phyloP scores from a whole-genome alignment of 352 stramenopile species.

The Globisporangium viniferum region DNA sequence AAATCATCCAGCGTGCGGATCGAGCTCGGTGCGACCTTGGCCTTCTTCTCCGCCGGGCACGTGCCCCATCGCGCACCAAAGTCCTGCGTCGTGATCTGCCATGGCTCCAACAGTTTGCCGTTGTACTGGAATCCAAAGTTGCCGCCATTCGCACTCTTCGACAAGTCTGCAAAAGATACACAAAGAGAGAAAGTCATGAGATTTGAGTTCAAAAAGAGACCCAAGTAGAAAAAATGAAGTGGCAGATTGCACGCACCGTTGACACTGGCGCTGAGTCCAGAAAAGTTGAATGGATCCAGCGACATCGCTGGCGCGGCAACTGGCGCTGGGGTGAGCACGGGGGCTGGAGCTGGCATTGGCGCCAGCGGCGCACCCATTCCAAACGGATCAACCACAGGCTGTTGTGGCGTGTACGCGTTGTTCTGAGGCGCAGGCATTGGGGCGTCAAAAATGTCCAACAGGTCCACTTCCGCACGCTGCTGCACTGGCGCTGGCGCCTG shows the following conservation, averaged over 20 bases:
- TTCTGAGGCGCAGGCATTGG: constrained; percentile 34
- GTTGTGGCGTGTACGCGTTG: constrained; percentile 27
- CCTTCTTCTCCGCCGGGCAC: constrained; percentile 82
- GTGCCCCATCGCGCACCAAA: constrained; percentile 83
- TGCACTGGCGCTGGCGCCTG: constrained; percentile 20
- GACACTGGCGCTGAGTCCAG: constrained; percentile 58
- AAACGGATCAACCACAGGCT: constrained; percentile 54
- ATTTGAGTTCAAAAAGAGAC: not conserved
- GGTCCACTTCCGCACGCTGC: constrained; percentile 67
- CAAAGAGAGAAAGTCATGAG: not conserved
- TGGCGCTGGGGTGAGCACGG: constrained; percentile 16
- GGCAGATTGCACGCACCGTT: constrained; percentile 41
- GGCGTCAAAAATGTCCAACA: constrained; percentile 84
- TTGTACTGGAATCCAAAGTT: constrained; percentile 74
- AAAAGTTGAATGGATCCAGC: constrained; percentile 77
- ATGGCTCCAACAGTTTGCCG: constrained; percentile 70
- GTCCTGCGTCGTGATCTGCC: constrained; percentile 86
- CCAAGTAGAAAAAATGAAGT: not conserved
- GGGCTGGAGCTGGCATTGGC: constrained; percentile 23
- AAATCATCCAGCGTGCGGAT: constrained; percentile 85
- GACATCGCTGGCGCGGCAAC: constrained; percentile 18
- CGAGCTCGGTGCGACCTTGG: constrained; percentile 75
- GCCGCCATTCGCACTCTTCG: constrained; percentile 21
- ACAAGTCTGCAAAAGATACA: constrained; percentile 26
- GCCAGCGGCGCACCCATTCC: constrained; percentile 41